Percentiles rank a stretch among this genome's conserved stretches.
Conservation (phyloP, 2,329 filamentous ascomycete species). For the Fusarium pseudocircinatum region DNA sequence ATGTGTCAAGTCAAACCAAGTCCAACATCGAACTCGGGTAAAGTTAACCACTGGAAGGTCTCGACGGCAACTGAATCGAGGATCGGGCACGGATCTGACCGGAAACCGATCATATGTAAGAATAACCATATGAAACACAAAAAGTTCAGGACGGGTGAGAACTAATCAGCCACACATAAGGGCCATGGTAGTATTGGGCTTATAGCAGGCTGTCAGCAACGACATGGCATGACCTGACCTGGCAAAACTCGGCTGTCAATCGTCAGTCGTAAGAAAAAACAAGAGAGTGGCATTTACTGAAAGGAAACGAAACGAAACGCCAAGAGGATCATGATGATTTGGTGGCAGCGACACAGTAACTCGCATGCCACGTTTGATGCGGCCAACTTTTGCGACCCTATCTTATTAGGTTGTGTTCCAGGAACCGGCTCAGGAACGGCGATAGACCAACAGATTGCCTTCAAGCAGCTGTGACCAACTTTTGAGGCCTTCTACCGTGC, state of each 20-base stretch:
- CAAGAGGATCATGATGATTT: slow-evolving; percentile 1
- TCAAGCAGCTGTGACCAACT: slow-evolving; percentile 25
- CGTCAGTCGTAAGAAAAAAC: neutral
- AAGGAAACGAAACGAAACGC: neutral
- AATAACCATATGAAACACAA: slow-evolving; percentile 33
- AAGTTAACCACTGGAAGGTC: neutral
- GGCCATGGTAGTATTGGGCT: slow-evolving; percentile 11
- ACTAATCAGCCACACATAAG: slow-evolving; percentile 21
- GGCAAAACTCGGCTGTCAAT: neutral
- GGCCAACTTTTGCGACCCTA: slow-evolving; percentile 28
- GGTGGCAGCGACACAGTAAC: neutral
- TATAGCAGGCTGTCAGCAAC: neutral
- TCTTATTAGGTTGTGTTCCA: neutral
- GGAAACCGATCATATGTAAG: slow-evolving; percentile 11
- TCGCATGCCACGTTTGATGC: slow-evolving; percentile 35
- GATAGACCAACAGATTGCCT: slow-evolving; percentile 4
- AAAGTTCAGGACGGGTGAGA: slow-evolving; percentile 24
- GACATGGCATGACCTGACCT: neutral
- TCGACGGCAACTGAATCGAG: neutral
- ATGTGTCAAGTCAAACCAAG: neutral
- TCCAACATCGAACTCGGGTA: slow-evolving; percentile 2
- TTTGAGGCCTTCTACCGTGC: slow-evolving; percentile 27
- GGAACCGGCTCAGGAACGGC: slow-evolving; percentile 12
- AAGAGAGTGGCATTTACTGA: neutral
- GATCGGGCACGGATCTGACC: slow-evolving; percentile 7